Percentiles rank a stretch among this genome's conserved stretches.
phyloP scores from a whole-genome alignment of 78 protist genomes.

The Capsaspora owczarzaki region DNA sequence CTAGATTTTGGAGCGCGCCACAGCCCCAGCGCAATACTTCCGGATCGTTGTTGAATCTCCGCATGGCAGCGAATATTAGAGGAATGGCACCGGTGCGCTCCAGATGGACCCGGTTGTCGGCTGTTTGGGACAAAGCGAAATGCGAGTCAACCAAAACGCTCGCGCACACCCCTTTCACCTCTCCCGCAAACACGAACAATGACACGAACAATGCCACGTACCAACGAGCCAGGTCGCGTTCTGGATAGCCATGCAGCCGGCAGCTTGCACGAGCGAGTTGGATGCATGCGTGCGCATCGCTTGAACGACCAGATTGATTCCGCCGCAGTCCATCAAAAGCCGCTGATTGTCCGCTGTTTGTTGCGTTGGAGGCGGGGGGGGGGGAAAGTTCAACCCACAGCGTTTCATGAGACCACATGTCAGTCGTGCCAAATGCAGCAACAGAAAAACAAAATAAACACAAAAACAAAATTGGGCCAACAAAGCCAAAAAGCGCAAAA shows the following conservation, averaged over 20 bases:
- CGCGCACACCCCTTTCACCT: background rate
- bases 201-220: background rate
- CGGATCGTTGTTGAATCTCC: background rate
- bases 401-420: no score
- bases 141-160: no score
- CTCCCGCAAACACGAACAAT: background rate
- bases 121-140: background rate
- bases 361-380: background rate
- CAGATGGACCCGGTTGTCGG: background rate
- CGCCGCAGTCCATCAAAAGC: background rate
- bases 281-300: background rate
- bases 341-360: background rate
- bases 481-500: background rate
- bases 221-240: background rate
- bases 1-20: background rate
- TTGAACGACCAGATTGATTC: background rate
- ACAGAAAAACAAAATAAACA: background rate
- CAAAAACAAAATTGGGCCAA: background rate
- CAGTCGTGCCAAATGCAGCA: no score
- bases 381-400: background rate
- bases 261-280: background rate
- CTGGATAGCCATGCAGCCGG: conserved; percentile 2
- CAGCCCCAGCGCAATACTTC: background rate
- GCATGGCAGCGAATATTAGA: background rate
- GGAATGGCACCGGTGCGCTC: background rate